Conservation (phyloP, 306 rosid species). For the Sindora glabra region DNA sequence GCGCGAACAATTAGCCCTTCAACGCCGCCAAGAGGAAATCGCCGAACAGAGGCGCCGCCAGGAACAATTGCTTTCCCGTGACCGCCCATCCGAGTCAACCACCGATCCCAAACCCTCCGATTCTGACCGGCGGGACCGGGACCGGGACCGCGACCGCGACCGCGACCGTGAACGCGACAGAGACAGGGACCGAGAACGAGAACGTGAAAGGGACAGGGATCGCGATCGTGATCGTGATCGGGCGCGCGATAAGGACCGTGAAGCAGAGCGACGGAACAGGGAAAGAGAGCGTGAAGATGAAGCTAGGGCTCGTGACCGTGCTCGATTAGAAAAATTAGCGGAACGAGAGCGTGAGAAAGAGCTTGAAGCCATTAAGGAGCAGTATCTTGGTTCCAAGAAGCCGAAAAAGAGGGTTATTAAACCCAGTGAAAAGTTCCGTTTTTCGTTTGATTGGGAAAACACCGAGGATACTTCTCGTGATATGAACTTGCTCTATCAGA, state of each 20-base stretch:
- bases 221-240: constrained; percentile 23
- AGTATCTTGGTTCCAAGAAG: constrained; percentile 76
- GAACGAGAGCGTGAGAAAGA: constrained; percentile 68
- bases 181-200: constrained; percentile 26
- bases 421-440: constrained; percentile 89
- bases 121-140: constrained; percentile 52
- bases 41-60: constrained; percentile 50
- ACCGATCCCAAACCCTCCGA: constrained; percentile 39
- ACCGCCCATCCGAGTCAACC: constrained; percentile 21
- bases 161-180: constrained; percentile 9
- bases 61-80: constrained; percentile 31
- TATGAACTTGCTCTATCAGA: constrained; percentile 69
- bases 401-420: constrained; percentile 87
- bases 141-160: constrained; percentile 17
- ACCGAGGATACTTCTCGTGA: constrained; percentile 87
- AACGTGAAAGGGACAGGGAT: constrained; percentile 31
- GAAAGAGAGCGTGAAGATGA: constrained; percentile 47
- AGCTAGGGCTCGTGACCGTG: no score
- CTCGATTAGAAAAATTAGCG: constrained; percentile 42
- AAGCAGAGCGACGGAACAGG: constrained; percentile 36
- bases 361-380: constrained; percentile 71
- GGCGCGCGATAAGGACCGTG: constrained; percentile 18
- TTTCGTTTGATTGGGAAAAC: constrained; percentile 92
- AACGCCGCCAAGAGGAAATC: constrained; percentile 63
- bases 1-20: constrained; percentile 64